Base-by-base conservation (phyloP, 257 asterid genomes). In the Craterostigma plantagineum region DNA sequence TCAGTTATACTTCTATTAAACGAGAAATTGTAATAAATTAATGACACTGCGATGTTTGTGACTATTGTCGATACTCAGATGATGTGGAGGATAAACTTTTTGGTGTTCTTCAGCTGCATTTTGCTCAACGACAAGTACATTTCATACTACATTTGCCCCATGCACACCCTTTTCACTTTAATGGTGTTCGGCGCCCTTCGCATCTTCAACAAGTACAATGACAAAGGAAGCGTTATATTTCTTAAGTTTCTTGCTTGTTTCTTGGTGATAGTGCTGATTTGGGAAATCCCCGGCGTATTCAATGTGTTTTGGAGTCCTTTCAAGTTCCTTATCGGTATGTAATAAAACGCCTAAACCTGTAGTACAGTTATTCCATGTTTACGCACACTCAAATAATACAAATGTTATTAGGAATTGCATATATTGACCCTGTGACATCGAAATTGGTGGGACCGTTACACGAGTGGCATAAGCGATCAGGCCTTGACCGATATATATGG, bases 31-130 rank as follows among this genome's bases (percentile, higher is more conserved):
- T n/a, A 68, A 47, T 44, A 18, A 43, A 35, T 35, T 16, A 52
- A 53, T 59, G 43, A 23, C 6, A 23, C 2, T 2, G 6, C 30
- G 30, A 23, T 23, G 30, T 23, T 23, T 23, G 30, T 23, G 30
- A n/a, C n/a, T n/a, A 23, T 2, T 23, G 30, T 23, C 30, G 30
- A 46, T 56, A 48, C 51, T 45, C 63, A 85, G 96, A 80, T 80
- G 96, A 80, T 85, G 92, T 85, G 96, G 96, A 72, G 92, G 66
- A 82, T 84, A 33, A 85, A 85, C 53, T 80, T 85, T 56, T 68
- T 76, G 74, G 91, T 77, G 62, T 63, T 72, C n/a, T 80, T 85
- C 57, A 69, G 91, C 68, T 85, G 94, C 65, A 12, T 74, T 49
- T 70, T 79, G 57, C 92, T 84, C 15, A 63, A 73, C 56, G 79